Evolutionary conservation across 805 yeast species (phyloP).

Genomic region (Wickerhamomyces sydowiorum): DNA sequence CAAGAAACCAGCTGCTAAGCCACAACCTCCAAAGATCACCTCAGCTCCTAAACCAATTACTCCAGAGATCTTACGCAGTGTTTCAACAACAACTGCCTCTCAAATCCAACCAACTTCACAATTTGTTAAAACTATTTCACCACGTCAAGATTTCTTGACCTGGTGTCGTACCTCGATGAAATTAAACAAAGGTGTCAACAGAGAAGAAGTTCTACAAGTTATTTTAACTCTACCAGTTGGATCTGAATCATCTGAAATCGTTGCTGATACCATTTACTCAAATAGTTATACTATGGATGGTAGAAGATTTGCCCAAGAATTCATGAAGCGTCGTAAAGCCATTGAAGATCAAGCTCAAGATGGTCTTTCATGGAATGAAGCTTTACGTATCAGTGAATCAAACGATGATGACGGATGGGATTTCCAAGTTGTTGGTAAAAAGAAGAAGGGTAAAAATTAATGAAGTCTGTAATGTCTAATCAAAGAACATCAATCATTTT

Average conservation of each 20-base stretch:
- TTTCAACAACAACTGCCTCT: slow-evolving; percentile 25
- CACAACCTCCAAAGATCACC: slow-evolving; percentile 6
- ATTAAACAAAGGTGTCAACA: slow-evolving; percentile 69
- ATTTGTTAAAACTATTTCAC: slow-evolving; percentile 23
- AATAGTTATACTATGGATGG: slow-evolving; percentile 92
- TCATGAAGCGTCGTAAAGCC: slow-evolving; percentile 65
- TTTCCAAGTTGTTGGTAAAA: slow-evolving; percentile 61
- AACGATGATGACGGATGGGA: slow-evolving; percentile 50
- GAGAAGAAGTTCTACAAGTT: slow-evolving; percentile 73
- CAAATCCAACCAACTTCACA: slow-evolving; percentile 1
- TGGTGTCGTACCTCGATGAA: slow-evolving; percentile 71
- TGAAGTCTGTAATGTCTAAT: background rate
- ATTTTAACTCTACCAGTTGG: slow-evolving; percentile 76
- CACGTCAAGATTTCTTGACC: slow-evolving; percentile 55
- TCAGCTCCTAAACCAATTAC: slow-evolving; percentile 13
- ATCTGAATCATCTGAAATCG: slow-evolving; percentile 72
- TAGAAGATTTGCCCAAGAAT: slow-evolving; percentile 87
- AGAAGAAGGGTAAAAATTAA: slow-evolving; percentile 42
- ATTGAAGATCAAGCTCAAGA: slow-evolving; percentile 54
- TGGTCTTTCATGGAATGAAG: slow-evolving; percentile 68
- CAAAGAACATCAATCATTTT: background rate
- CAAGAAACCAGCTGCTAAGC: slow-evolving; percentile 13
- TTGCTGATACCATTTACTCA: slow-evolving; percentile 87
- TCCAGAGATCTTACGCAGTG: slow-evolving; percentile 33
- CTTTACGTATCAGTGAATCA: slow-evolving; percentile 38